Evolutionary conservation across 345 rosid genomes (phyloP).

Genomic region (Hibiscus syriacus): DNA sequence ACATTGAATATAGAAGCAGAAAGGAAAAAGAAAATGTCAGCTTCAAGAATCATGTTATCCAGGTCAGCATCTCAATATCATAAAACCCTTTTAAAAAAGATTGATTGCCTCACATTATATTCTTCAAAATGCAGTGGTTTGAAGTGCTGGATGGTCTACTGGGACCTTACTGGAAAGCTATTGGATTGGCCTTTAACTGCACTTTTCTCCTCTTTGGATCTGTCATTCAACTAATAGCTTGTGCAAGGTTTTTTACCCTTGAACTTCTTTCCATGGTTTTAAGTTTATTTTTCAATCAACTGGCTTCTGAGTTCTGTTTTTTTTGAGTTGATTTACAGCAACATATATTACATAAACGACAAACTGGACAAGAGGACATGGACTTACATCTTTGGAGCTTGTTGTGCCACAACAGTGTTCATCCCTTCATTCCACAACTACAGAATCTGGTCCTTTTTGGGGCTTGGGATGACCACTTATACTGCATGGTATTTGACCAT

Average conservation of each 20-base stretch:
- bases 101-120: background rate
- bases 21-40: constrained; percentile 68
- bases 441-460: constrained; percentile 78
- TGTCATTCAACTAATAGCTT: constrained; percentile 77
- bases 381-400: constrained; percentile 88
- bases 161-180: constrained; percentile 79
- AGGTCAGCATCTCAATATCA: constrained; percentile 37
- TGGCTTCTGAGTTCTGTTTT: constrained; percentile 3
- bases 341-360: constrained; percentile 73
- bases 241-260: constrained; percentile 47
- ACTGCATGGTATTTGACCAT: constrained; percentile 81
- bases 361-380: constrained; percentile 79
- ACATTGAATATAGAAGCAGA: constrained; percentile 67
- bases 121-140: constrained; percentile 50
- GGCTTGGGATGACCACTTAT: constrained; percentile 80
- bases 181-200: constrained; percentile 75
- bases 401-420: constrained; percentile 79
- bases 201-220: constrained; percentile 86
- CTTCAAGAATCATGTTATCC: constrained; percentile 91
- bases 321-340: constrained; percentile 30
- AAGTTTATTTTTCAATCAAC: background rate
- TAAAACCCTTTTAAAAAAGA: background rate
- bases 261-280: background rate
- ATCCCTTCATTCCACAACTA: constrained; percentile 82
- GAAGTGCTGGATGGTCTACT: constrained; percentile 78